phyloP scores from a whole-genome alignment of 1,284 basidiomycete genomes.

The Naganishia liquefaciens region DNA sequence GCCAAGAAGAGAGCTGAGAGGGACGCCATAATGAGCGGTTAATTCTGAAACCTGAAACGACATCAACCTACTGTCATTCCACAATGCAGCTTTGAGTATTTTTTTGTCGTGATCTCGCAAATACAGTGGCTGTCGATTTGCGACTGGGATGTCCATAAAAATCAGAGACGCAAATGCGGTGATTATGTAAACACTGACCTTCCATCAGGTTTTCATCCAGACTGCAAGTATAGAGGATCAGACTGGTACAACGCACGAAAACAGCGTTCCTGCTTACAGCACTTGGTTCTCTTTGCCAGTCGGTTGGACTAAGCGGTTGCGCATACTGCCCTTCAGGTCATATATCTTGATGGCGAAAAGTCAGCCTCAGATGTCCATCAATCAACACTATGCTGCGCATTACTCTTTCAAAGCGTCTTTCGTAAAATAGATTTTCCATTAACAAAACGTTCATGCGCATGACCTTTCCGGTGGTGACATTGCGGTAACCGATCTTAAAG shows the following conservation, averaged over 20 bases:
- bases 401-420: constrained; percentile 81
- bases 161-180: not conserved
- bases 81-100: constrained; percentile 83
- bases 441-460: constrained; percentile 94
- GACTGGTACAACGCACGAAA: not conserved
- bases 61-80: constrained; percentile 76
- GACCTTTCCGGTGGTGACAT: constrained; percentile 71
- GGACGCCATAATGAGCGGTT: constrained; percentile 7
- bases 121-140: constrained; percentile 72
- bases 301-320: constrained; percentile 86
- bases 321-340: constrained; percentile 88
- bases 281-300: constrained; percentile 92
- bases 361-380: not conserved
- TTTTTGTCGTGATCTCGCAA: constrained; percentile 93
- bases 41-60: not conserved
- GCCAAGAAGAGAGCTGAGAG: constrained; percentile 68
- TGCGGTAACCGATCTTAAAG: constrained; percentile 91
- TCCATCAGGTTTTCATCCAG: constrained; percentile 55
- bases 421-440: constrained; percentile 98
- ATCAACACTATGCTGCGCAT: not conserved
- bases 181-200: constrained; percentile 34
- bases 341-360: constrained; percentile 66
- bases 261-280: constrained; percentile 54
- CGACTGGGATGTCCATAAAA: constrained; percentile 36
- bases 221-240: constrained; percentile 57